phyloP scores from a whole-genome alignment of 345 rosid species.

The Pistacia atlantica region DNA sequence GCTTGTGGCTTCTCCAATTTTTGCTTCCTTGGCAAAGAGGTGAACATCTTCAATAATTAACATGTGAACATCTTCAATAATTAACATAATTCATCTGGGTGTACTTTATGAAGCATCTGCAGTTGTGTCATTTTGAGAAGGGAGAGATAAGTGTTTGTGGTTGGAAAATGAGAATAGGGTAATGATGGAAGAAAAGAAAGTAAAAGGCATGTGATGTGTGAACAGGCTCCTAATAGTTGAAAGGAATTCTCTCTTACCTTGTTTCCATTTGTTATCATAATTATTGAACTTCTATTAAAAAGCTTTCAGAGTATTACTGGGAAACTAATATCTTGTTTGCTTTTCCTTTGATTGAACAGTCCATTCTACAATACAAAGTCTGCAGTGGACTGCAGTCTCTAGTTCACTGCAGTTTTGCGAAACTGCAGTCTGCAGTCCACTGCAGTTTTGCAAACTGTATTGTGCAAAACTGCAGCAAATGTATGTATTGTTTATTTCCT shows the following conservation, averaged over 20 bases:
- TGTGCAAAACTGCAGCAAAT: too few relatives aligned
- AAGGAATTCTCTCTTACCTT: not conserved
- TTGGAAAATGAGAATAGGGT: too few relatives aligned
- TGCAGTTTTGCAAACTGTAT: too few relatives aligned
- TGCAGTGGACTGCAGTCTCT: too few relatives aligned
- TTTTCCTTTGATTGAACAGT: too few relatives aligned
- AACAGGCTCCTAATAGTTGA: not conserved
- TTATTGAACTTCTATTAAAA: not conserved
- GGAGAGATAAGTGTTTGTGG: not conserved
- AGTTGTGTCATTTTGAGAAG: not conserved
- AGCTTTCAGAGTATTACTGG: too few relatives aligned
- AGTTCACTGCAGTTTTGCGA: too few relatives aligned
- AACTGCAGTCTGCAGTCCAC: too few relatives aligned
- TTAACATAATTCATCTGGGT: not conserved
- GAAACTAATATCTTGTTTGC: too few relatives aligned
- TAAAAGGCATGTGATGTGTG: not conserved
- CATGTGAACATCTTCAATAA: slow-evolving; percentile 30
- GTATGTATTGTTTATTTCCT: too few relatives aligned
- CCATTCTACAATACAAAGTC: too few relatives aligned
- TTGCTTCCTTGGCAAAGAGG: slow-evolving; percentile 92
- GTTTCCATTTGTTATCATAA: not conserved
- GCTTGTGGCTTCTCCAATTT: slow-evolving; percentile 85
- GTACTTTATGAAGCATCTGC: not conserved
- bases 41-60: slow-evolving; percentile 14
- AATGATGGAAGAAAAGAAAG: not conserved